Conservation (phyloP, 164 flowering plant genomes). For the Tetracentron sinense region DNA sequence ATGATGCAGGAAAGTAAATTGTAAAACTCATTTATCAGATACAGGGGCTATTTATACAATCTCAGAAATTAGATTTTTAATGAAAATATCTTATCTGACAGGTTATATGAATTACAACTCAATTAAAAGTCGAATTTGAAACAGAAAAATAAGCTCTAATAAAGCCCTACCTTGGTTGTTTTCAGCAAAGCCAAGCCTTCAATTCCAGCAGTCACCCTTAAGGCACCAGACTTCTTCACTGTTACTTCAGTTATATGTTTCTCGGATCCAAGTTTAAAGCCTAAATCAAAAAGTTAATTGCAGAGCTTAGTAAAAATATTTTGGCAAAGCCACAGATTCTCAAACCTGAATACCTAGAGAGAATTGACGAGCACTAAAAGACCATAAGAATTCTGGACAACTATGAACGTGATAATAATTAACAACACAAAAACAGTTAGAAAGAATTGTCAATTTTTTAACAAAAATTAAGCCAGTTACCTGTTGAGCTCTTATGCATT, state of each 20-base stretch:
- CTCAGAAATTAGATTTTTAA: not conserved
- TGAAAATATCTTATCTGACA: not conserved
- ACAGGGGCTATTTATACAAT: not conserved
- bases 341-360: not conserved
- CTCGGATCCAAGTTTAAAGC: conserved; percentile 95
- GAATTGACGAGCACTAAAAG: no score
- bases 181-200: conserved; percentile 81
- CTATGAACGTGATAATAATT: not conserved
- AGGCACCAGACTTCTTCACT: conserved; percentile 62
- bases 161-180: conserved; percentile 67
- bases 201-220: conserved; percentile 71
- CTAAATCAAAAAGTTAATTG: conserved; percentile 28
- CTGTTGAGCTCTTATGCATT: no score
- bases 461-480: no score
- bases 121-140: not conserved
- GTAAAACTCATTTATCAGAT: not conserved
- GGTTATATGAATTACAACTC: not conserved
- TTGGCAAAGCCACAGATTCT: not conserved
- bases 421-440: not conserved
- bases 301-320: not conserved
- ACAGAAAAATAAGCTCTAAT: not conserved
- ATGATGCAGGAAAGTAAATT: no score
- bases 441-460: no score
- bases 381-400: not conserved
- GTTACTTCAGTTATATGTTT: conserved; percentile 71